Conservation (phyloP, 2,329 filamentous ascomycete species). For the Alternaria viburni region DNA sequence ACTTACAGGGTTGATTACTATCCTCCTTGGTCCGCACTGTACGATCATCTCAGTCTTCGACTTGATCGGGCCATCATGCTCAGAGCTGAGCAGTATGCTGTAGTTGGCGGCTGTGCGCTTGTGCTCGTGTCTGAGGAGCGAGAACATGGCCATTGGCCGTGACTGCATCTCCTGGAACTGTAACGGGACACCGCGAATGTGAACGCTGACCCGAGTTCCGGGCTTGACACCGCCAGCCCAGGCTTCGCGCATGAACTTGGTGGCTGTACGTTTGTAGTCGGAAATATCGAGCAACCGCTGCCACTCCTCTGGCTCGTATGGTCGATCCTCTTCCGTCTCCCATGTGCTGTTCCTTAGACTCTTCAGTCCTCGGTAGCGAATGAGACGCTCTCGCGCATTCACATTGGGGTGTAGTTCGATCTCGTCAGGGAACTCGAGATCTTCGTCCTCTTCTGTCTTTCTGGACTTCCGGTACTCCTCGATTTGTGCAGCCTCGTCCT, state of each 20-base stretch:
- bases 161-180: slow-evolving; percentile 61
- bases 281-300: slow-evolving; percentile 80
- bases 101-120: slow-evolving; percentile 88
- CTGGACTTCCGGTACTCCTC: slow-evolving; percentile 81
- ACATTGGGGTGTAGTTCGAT: slow-evolving; percentile 92
- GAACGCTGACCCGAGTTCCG: slow-evolving; percentile 81
- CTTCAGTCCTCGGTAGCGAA: slow-evolving; percentile 89
- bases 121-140: slow-evolving; percentile 90
- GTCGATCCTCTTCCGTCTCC: slow-evolving; percentile 86
- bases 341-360: slow-evolving; percentile 85
- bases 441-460: slow-evolving; percentile 81
- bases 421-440: slow-evolving; percentile 95
- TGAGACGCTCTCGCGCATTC: slow-evolving; percentile 81
- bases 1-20: slow-evolving; percentile 76
- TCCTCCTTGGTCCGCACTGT: slow-evolving; percentile 86
- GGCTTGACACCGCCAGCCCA: slow-evolving; percentile 85
- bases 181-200: slow-evolving; percentile 68
- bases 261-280: slow-evolving; percentile 88
- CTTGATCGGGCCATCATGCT: slow-evolving; percentile 77
- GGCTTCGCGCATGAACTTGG: slow-evolving; percentile 77
- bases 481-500: slow-evolving; percentile 84
- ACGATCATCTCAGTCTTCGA: slow-evolving; percentile 91
- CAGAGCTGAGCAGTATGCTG: slow-evolving; percentile 83
- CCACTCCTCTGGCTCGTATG: slow-evolving; percentile 91
- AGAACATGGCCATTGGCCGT: slow-evolving; percentile 76